Conservation (phyloP, 495 filamentous ascomycete species). For the Penicillium bialowiezense region DNA sequence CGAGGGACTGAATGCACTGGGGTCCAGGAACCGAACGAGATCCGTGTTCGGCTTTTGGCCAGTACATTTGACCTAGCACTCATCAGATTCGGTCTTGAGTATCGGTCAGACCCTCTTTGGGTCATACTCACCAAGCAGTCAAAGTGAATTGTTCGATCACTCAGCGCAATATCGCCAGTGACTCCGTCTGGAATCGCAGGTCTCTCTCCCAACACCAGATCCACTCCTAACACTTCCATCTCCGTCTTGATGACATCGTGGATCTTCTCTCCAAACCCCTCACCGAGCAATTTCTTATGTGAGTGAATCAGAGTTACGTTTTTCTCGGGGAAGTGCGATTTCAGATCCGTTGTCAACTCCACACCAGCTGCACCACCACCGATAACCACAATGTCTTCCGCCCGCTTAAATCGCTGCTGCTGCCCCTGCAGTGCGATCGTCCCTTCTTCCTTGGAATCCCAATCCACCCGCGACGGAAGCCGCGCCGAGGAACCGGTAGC, state of each 20-base stretch:
- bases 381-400: constrained; percentile 44
- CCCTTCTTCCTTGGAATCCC: constrained; percentile 13
- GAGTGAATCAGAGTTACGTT: constrained; percentile 54
- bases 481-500: constrained; percentile 26
- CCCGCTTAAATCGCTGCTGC: constrained; percentile 15
- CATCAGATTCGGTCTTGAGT: not conserved
- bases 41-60: constrained; percentile 23
- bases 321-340: constrained; percentile 49
- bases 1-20: constrained; percentile 33
- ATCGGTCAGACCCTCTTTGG: too few species aligned
- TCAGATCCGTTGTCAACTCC: constrained; percentile 52
- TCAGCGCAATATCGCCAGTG: not conserved
- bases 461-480: constrained; percentile 14
- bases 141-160: constrained; percentile 5
- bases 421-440: constrained; percentile 13
- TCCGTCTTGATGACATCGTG: constrained; percentile 31
- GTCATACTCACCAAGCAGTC: constrained; percentile 22
- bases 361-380: constrained; percentile 55
- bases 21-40: not conserved
- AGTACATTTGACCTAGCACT: constrained; percentile 19
- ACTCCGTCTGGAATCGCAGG: constrained; percentile 2
- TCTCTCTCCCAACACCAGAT: constrained; percentile 39
- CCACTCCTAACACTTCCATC: constrained; percentile 40
- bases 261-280: constrained; percentile 40
- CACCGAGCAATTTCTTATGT: constrained; percentile 37